phyloP scores from a whole-genome alignment of 768 basidiomycete genomes.

The Sarcodon aspratus region DNA sequence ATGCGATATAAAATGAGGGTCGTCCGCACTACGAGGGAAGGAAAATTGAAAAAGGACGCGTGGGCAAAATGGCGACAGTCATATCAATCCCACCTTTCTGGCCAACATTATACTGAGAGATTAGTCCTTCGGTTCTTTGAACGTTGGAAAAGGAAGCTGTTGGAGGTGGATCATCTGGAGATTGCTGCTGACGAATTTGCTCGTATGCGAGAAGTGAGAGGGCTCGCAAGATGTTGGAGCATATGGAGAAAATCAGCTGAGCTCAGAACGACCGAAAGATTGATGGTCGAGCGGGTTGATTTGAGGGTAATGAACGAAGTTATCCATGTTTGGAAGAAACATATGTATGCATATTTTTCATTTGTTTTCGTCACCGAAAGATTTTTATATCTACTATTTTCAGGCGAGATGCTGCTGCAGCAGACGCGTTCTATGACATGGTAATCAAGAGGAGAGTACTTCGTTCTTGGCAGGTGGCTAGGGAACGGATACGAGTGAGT shows the following conservation, averaged over 20 bases:
- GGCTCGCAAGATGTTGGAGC: slow-evolving; percentile 36
- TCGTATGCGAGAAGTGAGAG: slow-evolving; percentile 23
- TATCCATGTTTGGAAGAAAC: slow-evolving; percentile 46
- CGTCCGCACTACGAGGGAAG: slow-evolving; percentile 44
- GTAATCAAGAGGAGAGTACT: slow-evolving; percentile 34
- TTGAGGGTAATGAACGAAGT: slow-evolving; percentile 35
- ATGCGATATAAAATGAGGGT: slow-evolving; percentile 64
- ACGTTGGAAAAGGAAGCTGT: slow-evolving; percentile 42
- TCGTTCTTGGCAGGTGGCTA: slow-evolving; percentile 43
- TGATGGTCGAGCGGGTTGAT: slow-evolving; percentile 31
- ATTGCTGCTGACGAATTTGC: slow-evolving; percentile 37
- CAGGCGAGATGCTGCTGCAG: slow-evolving; percentile 34
- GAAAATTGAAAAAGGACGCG: slow-evolving; percentile 39
- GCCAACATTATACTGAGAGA: slow-evolving; percentile 35
- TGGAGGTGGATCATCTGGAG: slow-evolving; percentile 31
- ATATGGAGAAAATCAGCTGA: slow-evolving; percentile 41
- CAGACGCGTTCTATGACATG: slow-evolving; percentile 30
- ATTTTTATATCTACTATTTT: neutral
- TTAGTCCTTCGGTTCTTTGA: slow-evolving; percentile 31
- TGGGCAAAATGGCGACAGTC: slow-evolving; percentile 61
- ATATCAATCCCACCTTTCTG: slow-evolving; percentile 37
- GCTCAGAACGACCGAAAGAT: slow-evolving; percentile 32
- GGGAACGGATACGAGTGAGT: slow-evolving; percentile 39
- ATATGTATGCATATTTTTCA: slow-evolving; percentile 29
- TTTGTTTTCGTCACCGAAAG: neutral